A percentile compares a stretch with the other conserved stretches of the same genome.
Conservation (phyloP, 1,284 basidiomycete genomes). For the Ustanciosporium gigantosporum region DNA sequence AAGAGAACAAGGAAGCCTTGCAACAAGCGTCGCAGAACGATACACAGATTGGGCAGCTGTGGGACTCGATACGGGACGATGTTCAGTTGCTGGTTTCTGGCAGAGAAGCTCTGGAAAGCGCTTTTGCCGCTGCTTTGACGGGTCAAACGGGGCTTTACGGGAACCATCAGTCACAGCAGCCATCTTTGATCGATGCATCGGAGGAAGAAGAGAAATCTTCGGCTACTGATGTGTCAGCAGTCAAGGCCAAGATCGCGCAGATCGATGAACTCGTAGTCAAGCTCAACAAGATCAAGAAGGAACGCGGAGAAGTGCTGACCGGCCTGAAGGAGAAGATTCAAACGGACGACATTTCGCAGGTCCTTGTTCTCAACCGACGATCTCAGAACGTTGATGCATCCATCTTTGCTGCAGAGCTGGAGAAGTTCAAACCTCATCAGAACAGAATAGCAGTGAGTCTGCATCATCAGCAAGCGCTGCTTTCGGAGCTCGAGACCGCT, state of each 20-base stretch:
- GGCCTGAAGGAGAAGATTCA: slow-evolving; percentile 97
- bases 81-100: slow-evolving; percentile 68
- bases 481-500: slow-evolving; percentile 62
- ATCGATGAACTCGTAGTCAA: slow-evolving; percentile 44
- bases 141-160: slow-evolving; percentile 32
- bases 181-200: slow-evolving; percentile 37
- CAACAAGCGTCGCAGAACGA: slow-evolving; percentile 80
- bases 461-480: slow-evolving; percentile 72
- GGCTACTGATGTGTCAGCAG: slow-evolving; percentile 16
- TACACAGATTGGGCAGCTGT: slow-evolving; percentile 73
- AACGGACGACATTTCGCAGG: slow-evolving; percentile 91
- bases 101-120: slow-evolving; percentile 69
- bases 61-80: slow-evolving; percentile 74
- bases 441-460: slow-evolving; percentile 76
- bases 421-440: slow-evolving; percentile 92
- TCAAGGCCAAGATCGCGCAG: slow-evolving; percentile 31
- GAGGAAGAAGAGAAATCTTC: slow-evolving; percentile 42
- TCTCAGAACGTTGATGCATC: slow-evolving; percentile 81
- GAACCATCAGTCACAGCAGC: not conserved
- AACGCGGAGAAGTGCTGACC: slow-evolving; percentile 82
- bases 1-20: slow-evolving; percentile 75
- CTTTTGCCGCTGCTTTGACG: slow-evolving; percentile 68
- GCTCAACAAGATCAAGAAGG: slow-evolving; percentile 62
- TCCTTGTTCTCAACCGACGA: slow-evolving; percentile 86
- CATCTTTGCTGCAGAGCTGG: slow-evolving; percentile 87